Evolutionary conservation across 1,139 yeast species (phyloP), one percentile per base, ranked within the genome.

Genomic region (Pichia sp.): DNA sequence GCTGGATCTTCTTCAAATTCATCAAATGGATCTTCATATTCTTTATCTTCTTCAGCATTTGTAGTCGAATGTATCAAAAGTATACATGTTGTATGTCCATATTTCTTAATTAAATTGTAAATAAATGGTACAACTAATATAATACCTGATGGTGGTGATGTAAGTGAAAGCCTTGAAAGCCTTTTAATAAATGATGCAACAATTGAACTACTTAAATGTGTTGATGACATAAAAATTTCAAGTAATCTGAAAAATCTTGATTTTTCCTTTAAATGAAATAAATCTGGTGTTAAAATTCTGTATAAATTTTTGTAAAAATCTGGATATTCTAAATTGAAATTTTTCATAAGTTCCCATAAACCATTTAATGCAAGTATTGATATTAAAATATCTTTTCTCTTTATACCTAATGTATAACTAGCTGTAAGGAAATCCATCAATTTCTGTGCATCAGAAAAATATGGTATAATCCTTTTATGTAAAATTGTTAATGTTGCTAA

Each of bases 401-500:
- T 53, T 24, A 66, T 56, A 9, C 64, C 64, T 22, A 51, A 41
- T 34, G 75, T 70, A 59, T 88, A 89, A 4, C 95, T 80, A 47
- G 85, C 95, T 1, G 96, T 86, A 46, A 91, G 68, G 60, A 89
- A 91, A 62, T 91, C 98, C 96, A 91, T 86, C 40, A 91, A 66
- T 48, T 76, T 71, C 38, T 85, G 84, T 2, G 97, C 95, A 49
- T 79, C 80, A 34, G 77, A 71, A 72, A 88, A 74, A 55, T 71
- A 74, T 33, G 97, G 96, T 30, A 91, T 80, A 38, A 91, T 71
- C 48, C 95, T 68, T 58, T 85, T 86, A 62, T 91, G 96, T 52
- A 91, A 60, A 6, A 88, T 72, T 8, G 76, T 65, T 41, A 91
- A 67, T 2, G 82, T 68, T 1, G 80, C 66, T 60, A 84, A 85